Percentiles rank a stretch among this genome's conserved stretches.
These are phyloP conservation scores for Coniferiporia sulphurascens DNA, from an alignment of 1,284 basidiomycete species.

Conservation along the genomic window DNA sequence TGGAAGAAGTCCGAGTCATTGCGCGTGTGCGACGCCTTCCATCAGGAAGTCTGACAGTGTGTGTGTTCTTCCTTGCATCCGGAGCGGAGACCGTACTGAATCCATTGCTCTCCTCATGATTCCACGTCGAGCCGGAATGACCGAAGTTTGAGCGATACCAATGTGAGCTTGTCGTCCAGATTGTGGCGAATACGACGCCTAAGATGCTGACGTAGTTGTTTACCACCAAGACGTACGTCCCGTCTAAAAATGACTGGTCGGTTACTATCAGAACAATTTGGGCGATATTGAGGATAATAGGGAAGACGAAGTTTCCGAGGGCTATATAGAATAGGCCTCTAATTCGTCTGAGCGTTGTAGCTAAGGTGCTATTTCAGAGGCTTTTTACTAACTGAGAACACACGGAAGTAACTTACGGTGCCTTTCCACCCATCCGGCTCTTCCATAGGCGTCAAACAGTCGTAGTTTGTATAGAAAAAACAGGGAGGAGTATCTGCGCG, in stretches of 20 bases:
- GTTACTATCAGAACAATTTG: conserved; percentile 27
- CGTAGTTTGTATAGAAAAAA: conserved; percentile 9
- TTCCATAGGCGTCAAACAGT: not conserved
- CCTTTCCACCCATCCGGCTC: not conserved
- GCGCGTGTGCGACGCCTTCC: too few relatives aligned
- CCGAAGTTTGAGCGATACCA: not conserved
- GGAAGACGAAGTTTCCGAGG: conserved; percentile 32
- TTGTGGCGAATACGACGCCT: conserved; percentile 35
- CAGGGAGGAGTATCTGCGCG: conserved; percentile 18
- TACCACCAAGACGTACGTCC: conserved; percentile 24
- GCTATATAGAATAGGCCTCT: conserved; percentile 29
- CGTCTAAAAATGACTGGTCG: conserved; percentile 21
- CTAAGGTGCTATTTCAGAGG: conserved; percentile 4
- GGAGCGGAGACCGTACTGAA: too few relatives aligned
- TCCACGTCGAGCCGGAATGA: not conserved
- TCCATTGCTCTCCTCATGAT: not conserved
- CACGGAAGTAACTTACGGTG: not conserved
- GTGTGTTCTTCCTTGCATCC: too few relatives aligned
- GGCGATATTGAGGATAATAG: conserved; percentile 27
- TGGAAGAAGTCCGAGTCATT: too few relatives aligned
- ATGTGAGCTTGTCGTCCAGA: conserved; percentile 28
- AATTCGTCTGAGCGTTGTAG: conserved; percentile 22
- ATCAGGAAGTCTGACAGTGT: too few relatives aligned
- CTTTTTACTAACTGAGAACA: not conserved
- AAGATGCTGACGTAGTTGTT: conserved; percentile 33